Base-by-base conservation (phyloP, 441 rosid genomes). In the California macrophylla region DNA sequence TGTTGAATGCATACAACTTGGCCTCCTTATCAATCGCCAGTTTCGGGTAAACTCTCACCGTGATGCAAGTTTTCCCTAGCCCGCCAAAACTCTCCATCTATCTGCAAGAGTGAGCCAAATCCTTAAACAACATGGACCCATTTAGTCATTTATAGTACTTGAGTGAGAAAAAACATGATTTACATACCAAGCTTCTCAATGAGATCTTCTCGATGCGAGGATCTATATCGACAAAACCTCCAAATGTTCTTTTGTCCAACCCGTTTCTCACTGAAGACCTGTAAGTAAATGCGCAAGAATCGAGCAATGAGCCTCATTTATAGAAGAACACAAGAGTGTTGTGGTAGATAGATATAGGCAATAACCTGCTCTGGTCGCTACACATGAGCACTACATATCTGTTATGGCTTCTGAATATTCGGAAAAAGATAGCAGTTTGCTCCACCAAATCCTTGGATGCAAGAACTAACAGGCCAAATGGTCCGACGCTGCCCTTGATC, bases 131-230 rank as follows among this genome's bases (percentile, higher is more conserved):
- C 38, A 34, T 6, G 9, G 4, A 34, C 38, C 38, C 38, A 1
- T 1, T 29, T 29, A 4, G 18, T 2, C 56, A 42, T 42, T 42
- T 2, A 12, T 2, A 12, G 10, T 10, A 1, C 15, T 42, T 8
- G 50, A 42, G 12, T 0, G 16, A 3, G 6, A 47, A 47, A 6
- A 26, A n/a, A 21, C 4, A 23, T 1, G 38, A 72, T n/a, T 0
- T 66, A 64, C 91, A 28, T 69, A 91, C 93, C 88, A 89, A 82
- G 79, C 85, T 87, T 81, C 90, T 83, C 20, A 87, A 36, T n/a
- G 91, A 78, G 71, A 89, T 75, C 76, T 81, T 86, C 67, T 82
- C 87, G 3, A 71, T 76, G 13, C 47, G 73, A 54, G 84, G 85
- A 76, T 89, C 90, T 21, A 86, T 70, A 75, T 81, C 78, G 10